Evolutionary conservation across 257 asterid species (phyloP), one percentile per base, ranked within the genome.

Genomic region (Solanum sitiens): DNA sequence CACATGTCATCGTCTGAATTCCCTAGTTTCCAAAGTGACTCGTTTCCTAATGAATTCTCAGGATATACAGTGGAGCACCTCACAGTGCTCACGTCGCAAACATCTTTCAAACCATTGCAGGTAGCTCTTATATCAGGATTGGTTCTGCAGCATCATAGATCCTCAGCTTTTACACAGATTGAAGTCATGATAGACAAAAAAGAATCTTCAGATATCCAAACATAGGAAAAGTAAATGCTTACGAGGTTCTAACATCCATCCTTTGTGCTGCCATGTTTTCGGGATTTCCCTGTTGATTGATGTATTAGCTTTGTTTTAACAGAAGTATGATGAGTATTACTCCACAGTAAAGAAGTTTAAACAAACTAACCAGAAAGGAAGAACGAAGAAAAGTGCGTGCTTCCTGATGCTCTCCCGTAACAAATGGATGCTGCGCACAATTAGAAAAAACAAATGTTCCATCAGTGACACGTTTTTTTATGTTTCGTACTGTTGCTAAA

Each of bases 1-100:
- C 99, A 97, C 98, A 96, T 95, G 84, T 94, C 99, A 91, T 97
- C 99, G 87, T 95, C 98, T 85, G 88, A 91, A 89, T 94, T 96
- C 89, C 87, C 91, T 45, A 95, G 95, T 89, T 92, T 91, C 98
- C 99, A 94, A 47, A 90, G 68, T 27, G 94, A 94, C 83, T 92
- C 94, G 33, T 86, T 91, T 74, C 86, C 95, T 33, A 94, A 93
- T 80, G 88, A 89, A 89, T 92, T 95, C 87, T 92, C 94, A 25
- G 92, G 89, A 89, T 90, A 86, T 83, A 90, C 35, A 77, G 93
- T 90, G 44, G 98, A 93, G 93, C 93, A 92, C 90, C 92, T 92
- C 89, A 90, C 85, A 73, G 92, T 87, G 74, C 88, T 92, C 86
- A 90, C 89, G 40, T 89, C 88, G 79, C 92, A 90, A 87, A 92